Percentiles rank a stretch among this genome's conserved stretches.
phyloP scores from a whole-genome alignment of 192 early-diverging fungal genomes.

The Backusella tuberculispora region DNA sequence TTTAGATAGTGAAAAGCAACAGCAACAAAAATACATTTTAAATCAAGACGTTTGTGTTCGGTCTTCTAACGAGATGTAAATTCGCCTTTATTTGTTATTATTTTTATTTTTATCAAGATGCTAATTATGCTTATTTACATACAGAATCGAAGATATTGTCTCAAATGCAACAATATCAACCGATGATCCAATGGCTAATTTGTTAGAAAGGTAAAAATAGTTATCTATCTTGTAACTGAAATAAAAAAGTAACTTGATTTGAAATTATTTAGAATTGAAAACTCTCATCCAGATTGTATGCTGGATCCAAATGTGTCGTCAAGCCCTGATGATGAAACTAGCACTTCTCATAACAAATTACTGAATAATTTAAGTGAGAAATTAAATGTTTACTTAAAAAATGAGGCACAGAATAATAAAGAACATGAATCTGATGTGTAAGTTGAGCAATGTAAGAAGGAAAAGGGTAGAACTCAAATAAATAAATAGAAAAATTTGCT shows the following conservation, averaged over 20 bases:
- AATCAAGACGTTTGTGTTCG: slow-evolving; percentile 10
- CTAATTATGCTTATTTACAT: background rate
- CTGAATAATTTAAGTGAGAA: slow-evolving; percentile 41
- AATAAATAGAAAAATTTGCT: background rate
- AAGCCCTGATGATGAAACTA: slow-evolving; percentile 24
- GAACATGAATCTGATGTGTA: slow-evolving; percentile 34
- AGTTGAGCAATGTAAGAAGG: background rate
- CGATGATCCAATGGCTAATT: slow-evolving; percentile 19
- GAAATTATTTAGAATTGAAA: slow-evolving; percentile 46
- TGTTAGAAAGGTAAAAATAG: background rate
- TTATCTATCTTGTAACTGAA: background rate
- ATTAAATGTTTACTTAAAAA: slow-evolving; percentile 50
- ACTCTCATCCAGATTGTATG: slow-evolving; percentile 63
- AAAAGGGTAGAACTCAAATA: background rate
- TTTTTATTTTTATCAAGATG: background rate
- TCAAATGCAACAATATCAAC: slow-evolving; percentile 1
- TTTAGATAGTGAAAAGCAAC: background rate
- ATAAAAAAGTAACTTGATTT: background rate
- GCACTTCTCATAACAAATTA: slow-evolving; percentile 25
- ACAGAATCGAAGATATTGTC: background rate
- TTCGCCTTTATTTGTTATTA: background rate
- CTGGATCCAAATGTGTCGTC: slow-evolving; percentile 48
- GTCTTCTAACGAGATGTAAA: slow-evolving; percentile 6
- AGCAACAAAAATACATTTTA: background rate
- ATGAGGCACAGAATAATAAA: slow-evolving; percentile 42